Conservation (phyloP, 1,139 yeast genomes). For the Geotrichum fermentans region DNA sequence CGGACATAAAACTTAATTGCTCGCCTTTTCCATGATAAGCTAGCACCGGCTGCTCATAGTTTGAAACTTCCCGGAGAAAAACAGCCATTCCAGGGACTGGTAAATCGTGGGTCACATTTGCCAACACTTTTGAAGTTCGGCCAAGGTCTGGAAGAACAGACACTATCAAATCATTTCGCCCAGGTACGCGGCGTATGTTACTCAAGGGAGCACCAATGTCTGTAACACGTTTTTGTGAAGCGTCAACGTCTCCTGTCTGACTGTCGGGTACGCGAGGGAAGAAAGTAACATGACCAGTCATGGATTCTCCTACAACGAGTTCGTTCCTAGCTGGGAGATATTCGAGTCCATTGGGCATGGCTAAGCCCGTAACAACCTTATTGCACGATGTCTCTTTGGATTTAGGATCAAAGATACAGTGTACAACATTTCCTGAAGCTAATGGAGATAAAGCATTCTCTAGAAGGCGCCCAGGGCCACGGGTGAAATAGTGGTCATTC, state of each 20-base stretch:
- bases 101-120: constrained; percentile 2
- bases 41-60: constrained; percentile 4
- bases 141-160: constrained; percentile 21
- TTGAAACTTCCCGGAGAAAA: constrained; percentile 6
- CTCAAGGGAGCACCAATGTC: constrained; percentile 20
- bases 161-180: constrained; percentile 20
- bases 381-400: background rate
- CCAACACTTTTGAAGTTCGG: background rate
- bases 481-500: constrained; percentile 23
- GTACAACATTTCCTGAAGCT: constrained; percentile 18
- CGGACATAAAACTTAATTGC: constrained; percentile 9
- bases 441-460: constrained; percentile 20
- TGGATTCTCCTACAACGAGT: constrained; percentile 21
- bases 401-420: constrained; percentile 8
- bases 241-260: background rate
- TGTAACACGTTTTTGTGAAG: background rate
- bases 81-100: constrained; percentile 10
- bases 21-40: constrained; percentile 12
- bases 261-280: constrained; percentile 14
- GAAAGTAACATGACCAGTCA: constrained; percentile 18
- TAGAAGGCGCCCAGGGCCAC: constrained; percentile 5
- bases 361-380: constrained; percentile 12
- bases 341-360: constrained; percentile 23
- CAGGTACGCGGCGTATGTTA: constrained; percentile 22
- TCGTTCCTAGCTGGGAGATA: constrained; percentile 15